Evolutionary conservation across 1,284 basidiomycete genomes (phyloP), one percentile per base, ranked within the genome.

Genomic region (Termitomyces sp.): DNA sequence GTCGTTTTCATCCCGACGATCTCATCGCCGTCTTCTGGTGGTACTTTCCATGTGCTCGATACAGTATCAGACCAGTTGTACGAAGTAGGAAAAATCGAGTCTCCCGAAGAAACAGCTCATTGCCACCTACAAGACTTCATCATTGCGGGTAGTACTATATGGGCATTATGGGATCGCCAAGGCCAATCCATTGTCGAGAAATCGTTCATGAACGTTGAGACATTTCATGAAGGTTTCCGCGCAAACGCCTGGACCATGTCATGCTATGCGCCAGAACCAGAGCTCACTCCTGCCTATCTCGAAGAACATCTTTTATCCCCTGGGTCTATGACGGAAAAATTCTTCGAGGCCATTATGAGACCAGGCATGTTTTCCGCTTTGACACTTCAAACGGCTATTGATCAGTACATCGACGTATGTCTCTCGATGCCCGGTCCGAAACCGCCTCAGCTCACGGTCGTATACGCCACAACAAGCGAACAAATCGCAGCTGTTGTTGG

Each of bases 401-500:
- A 86, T 49, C 87, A 90, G 61, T 97, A 97, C 69, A 83, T 83
- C 41, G 80, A 86, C 45, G 77, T 83, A 4, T 85, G 87, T 58
- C 76, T 84, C 19, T 83, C 84, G 15, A 75, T 88, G 45, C 86
- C 86, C 42, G 82, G 82, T 0, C 70, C 77, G 3, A 74, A 69
- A 40, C 77, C 82, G 10, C 69, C 79, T 28, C 82, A 82, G 58
- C 76, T 90, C 28, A 74, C 75, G 10, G 69, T 76, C 5, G 75
- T 79, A 0, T 92, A 90, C 68, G 67, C 83, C 2, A 83, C 85
- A 2, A 71, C 90, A n/a, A 80, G 79, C 13, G 87, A 88, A 66
- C 86, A 88, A 56, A 90, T 93, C 44, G 84, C 83, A 1, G 84
- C 86, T 4, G 83, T 93, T n/a, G 91, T 97, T 19, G 94, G 93